A percentile compares a stretch with the other conserved stretches of the same genome.
Conservation (phyloP, 495 filamentous ascomycete genomes). For the Aspergillus mulundensis region DNA sequence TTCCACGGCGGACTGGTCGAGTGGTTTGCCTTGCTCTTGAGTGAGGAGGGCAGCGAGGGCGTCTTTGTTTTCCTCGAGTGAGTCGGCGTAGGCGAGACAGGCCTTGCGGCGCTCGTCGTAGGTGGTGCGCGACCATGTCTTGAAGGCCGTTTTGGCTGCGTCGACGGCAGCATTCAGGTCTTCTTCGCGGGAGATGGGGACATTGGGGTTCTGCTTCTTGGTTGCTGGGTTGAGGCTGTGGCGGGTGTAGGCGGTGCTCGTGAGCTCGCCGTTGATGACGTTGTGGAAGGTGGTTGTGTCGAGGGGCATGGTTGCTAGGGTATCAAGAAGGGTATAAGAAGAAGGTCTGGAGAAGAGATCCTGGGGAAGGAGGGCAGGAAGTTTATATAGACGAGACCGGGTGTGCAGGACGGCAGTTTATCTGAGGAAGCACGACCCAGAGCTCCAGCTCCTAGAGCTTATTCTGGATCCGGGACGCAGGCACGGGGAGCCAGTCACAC, state of each 20-base stretch:
- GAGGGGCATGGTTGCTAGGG: background rate
- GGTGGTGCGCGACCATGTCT: conserved; percentile 46
- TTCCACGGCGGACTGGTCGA: conserved; percentile 24
- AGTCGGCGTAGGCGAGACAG: conserved; percentile 50
- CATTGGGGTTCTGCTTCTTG: conserved; percentile 38
- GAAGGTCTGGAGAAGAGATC: background rate
- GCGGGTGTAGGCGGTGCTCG: conserved; percentile 23
- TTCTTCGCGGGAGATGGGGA: conserved; percentile 48
- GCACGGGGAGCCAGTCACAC: background rate
- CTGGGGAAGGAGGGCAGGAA: background rate
- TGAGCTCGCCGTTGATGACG: conserved; percentile 37
- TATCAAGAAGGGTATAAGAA: background rate
- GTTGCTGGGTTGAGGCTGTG: conserved; percentile 23
- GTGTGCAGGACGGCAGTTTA: background rate
- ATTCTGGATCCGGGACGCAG: background rate
- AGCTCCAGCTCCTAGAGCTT: background rate
- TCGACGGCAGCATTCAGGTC: conserved; percentile 54
- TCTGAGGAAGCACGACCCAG: too few relatives aligned
- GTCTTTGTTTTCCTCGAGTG: conserved; percentile 37
- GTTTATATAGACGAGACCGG: background rate
- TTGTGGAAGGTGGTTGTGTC: conserved; percentile 23
- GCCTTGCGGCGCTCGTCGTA: conserved; percentile 53
- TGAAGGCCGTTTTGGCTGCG: conserved; percentile 46
- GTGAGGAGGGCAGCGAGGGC: conserved; percentile 48
- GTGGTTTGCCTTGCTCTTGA: conserved; percentile 56